These are phyloP conservation scores for Lachancea sp. DNA, from an alignment of 805 yeast genomes.

Conservation along the genomic window DNA sequence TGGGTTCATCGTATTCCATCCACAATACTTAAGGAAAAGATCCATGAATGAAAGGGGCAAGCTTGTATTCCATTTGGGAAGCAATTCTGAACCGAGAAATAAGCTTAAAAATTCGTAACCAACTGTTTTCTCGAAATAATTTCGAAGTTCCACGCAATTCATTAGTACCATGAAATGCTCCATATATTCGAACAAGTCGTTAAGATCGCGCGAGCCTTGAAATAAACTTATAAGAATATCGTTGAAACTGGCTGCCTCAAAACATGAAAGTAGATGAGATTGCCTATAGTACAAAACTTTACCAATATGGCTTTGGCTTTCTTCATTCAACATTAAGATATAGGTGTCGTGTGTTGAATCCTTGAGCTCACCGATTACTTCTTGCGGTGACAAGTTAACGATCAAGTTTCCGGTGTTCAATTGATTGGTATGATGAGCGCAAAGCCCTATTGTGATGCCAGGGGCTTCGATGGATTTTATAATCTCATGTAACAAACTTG, in stretches of 20 bases:
- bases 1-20: slow-evolving; percentile 47
- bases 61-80: slow-evolving; percentile 16
- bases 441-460: slow-evolving; percentile 7
- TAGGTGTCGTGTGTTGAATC: neutral
- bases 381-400: slow-evolving; percentile 16
- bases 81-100: slow-evolving; percentile 12
- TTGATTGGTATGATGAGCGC: slow-evolving; percentile 12
- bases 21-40: slow-evolving; percentile 45
- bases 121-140: slow-evolving; percentile 16
- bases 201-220: slow-evolving; percentile 10
- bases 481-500: slow-evolving; percentile 15
- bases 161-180: slow-evolving; percentile 19
- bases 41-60: slow-evolving; percentile 42
- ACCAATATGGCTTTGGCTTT: slow-evolving; percentile 7
- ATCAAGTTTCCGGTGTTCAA: slow-evolving; percentile 16
- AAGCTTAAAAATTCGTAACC: slow-evolving; percentile 23
- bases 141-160: slow-evolving; percentile 12
- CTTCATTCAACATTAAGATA: neutral
- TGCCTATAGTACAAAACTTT: slow-evolving; percentile 18
- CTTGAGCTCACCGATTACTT: slow-evolving; percentile 10
- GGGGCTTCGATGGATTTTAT: slow-evolving; percentile 12
- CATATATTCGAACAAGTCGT: slow-evolving; percentile 13
- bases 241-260: slow-evolving; percentile 18
- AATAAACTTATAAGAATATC: slow-evolving; percentile 15
- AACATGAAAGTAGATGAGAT: slow-evolving; percentile 15